Conservation (phyloP, 106 monocot genomes). For the Allium fistulosum region DNA sequence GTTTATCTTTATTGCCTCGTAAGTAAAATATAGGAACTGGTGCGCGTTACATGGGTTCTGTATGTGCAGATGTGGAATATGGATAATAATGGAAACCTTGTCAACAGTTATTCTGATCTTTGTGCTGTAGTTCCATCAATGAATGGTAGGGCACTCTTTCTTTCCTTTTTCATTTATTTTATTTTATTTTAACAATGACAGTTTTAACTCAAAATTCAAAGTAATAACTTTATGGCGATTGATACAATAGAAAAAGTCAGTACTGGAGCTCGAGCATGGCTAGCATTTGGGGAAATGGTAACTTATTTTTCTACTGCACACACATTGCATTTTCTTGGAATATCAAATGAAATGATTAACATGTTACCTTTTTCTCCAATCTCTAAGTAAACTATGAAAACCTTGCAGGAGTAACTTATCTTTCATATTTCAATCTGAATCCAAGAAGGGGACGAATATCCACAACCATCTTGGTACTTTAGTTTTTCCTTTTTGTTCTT, state of each 20-base stretch:
- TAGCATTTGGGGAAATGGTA: constrained; percentile 81
- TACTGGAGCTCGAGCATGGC: constrained; percentile 53
- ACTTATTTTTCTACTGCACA: neutral
- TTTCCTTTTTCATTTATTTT: neutral
- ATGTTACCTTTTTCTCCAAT: no score
- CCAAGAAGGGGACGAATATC: no score
- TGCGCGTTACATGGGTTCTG: neutral
- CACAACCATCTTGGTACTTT: no score
- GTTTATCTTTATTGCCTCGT: no score
- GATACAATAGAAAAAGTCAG: neutral
- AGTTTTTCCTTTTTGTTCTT: no score
- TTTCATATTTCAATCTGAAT: no score
- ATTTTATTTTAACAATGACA: neutral
- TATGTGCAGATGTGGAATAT: constrained; percentile 59
- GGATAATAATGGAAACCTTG: constrained; percentile 60
- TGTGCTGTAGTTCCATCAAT: constrained; percentile 31
- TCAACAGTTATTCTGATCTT: constrained; percentile 47
- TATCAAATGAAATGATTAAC: no score
- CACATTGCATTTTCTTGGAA: no score
- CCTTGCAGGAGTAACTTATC: constrained; percentile 64
- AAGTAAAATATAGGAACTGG: no score
- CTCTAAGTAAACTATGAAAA: no score
- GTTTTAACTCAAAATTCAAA: no score
- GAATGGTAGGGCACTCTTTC: constrained; percentile 17
- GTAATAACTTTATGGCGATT: no score